These are phyloP conservation scores for Tolypocladium endophyticum DNA, from an alignment of 2,329 filamentous ascomycete species.

Conservation along the genomic window DNA sequence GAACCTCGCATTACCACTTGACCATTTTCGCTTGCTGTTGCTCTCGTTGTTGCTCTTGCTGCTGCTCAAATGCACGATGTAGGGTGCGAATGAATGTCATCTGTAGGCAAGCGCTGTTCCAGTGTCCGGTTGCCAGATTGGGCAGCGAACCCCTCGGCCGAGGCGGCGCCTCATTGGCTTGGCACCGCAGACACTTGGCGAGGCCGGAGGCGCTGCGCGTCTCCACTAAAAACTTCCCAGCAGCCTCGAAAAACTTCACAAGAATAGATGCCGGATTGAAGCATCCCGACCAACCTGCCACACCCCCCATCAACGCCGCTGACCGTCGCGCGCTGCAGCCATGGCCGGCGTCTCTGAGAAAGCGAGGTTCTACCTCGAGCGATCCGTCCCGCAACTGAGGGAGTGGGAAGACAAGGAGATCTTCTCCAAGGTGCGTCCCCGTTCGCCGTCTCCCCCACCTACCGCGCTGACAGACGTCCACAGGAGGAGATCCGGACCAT, in stretches of 20 bases:
- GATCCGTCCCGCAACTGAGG: constrained; percentile 81
- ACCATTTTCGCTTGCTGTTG: too few relatives aligned
- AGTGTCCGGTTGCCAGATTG: not conserved
- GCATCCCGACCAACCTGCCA: not conserved
- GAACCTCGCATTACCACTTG: too few relatives aligned
- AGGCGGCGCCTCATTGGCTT: not conserved
- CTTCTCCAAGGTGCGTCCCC: constrained; percentile 58
- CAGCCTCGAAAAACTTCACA: constrained; percentile 13
- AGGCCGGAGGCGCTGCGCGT: constrained; percentile 1
- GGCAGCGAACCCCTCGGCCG: not conserved
- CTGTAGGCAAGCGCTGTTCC: too few relatives aligned
- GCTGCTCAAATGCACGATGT: too few relatives aligned
- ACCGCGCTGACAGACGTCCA: not conserved
- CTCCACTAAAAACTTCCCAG: constrained; percentile 14
- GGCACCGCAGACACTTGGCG: not conserved
- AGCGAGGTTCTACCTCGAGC: constrained; percentile 89
- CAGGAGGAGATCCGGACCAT: constrained; percentile 86
- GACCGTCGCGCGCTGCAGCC: not conserved
- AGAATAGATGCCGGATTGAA: not conserved
- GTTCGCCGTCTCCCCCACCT: constrained; percentile 2
- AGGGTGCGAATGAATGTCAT: too few relatives aligned
- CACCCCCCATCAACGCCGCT: not conserved
- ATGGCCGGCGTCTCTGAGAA: constrained; percentile 89
- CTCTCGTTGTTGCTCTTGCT: too few relatives aligned
- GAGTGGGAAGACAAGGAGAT: constrained; percentile 89